A percentile compares a stretch with the other conserved stretches of the same genome.
Evolutionary conservation across 192 early-diverging fungal genomes (phyloP).

Genomic region (Rhizophagus sp.): DNA sequence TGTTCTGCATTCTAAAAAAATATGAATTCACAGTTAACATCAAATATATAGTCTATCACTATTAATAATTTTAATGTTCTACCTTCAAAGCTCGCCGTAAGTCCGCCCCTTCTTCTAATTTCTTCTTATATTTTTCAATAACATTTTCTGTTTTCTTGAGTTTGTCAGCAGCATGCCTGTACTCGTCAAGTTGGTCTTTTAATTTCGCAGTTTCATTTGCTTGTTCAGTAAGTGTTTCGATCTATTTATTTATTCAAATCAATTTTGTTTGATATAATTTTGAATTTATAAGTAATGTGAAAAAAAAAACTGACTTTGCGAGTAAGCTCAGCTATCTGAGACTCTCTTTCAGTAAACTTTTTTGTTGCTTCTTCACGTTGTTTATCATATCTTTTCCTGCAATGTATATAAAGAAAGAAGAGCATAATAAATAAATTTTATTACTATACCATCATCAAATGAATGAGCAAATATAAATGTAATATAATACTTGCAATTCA

Average conservation of each 20-base stretch:
- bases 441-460: background rate
- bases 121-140: constrained; percentile 96
- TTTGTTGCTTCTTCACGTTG: constrained; percentile 69
- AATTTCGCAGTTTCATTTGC: constrained; percentile 72
- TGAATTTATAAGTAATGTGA: background rate
- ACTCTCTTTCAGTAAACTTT: constrained; percentile 58
- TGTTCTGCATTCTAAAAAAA: constrained; percentile 64
- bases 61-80: background rate
- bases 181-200: constrained; percentile 91
- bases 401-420: background rate
- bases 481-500: constrained; percentile 64
- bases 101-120: constrained; percentile 86
- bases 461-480: background rate
- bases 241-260: constrained; percentile 30
- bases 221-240: constrained; percentile 57
- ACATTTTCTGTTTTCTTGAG: constrained; percentile 92
- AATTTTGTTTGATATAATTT: background rate
- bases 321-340: constrained; percentile 66
- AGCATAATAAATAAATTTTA: background rate
- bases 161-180: constrained; percentile 86
- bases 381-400: constrained; percentile 48
- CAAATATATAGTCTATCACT: background rate
- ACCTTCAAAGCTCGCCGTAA: constrained; percentile 76
- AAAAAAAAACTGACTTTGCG: constrained; percentile 46
- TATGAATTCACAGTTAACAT: background rate